Conservation (phyloP, 495 filamentous ascomycete genomes). For the Daldinia decipiens region DNA sequence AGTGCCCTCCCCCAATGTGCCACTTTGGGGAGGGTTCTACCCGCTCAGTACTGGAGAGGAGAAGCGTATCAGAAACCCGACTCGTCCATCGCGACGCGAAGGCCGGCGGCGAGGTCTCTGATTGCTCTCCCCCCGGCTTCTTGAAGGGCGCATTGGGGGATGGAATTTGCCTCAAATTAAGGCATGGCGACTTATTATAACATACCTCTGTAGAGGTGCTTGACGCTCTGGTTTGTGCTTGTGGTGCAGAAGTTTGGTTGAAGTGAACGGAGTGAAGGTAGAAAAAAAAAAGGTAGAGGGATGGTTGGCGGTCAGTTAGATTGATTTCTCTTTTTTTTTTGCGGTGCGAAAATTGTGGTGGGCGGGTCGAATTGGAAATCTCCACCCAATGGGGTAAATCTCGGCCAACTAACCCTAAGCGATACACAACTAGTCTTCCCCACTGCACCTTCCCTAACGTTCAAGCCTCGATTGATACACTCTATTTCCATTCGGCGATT, state of each 20-base stretch:
- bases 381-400: conserved; percentile 46
- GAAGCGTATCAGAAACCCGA: conserved; percentile 71
- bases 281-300: conserved; percentile 22
- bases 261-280: conserved; percentile 14
- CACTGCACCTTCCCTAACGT: conserved; percentile 33
- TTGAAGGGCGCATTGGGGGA: conserved; percentile 55
- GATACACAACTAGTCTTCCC: conserved; percentile 40
- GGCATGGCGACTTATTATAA: conserved; percentile 35
- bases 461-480: conserved; percentile 44
- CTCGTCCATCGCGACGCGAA: conserved; percentile 36
- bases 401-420: conserved; percentile 49
- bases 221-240: conserved; percentile 28
- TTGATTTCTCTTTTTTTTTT: conserved; percentile 23
- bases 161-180: conserved; percentile 49
- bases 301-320: conserved; percentile 10
- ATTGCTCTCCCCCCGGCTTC: conserved; percentile 64
- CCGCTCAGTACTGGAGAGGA: conserved; percentile 82
- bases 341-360: conserved; percentile 35
- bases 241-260: conserved; percentile 29
- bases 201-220: conserved; percentile 54
- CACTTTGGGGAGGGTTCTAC: conserved; percentile 81
- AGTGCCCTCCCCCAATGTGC: conserved; percentile 77
- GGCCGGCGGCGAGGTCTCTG: conserved; percentile 42
- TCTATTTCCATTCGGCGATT: conserved; percentile 25
- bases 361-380: conserved; percentile 1